phyloP scores from a whole-genome alignment of 2,329 filamentous ascomycete species.

The Macroventuria anomochaeta region DNA sequence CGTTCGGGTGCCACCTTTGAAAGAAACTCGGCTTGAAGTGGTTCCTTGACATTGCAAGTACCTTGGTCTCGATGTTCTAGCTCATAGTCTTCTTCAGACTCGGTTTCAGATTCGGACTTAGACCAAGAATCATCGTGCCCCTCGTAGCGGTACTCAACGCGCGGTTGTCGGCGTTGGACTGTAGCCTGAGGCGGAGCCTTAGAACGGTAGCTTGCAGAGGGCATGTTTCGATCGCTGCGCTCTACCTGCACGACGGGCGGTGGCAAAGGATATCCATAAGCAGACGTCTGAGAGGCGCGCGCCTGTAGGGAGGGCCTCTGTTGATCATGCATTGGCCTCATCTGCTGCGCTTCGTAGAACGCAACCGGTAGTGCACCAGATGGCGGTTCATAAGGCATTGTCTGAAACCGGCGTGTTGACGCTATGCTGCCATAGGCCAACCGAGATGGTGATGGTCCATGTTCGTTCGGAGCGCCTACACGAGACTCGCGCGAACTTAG shows the following conservation, averaged over 20 bases:
- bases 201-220: constrained; percentile 38
- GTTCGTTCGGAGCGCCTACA: no score
- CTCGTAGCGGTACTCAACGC: constrained; percentile 6
- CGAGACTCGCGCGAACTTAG: no score
- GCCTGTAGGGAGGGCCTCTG: constrained; percentile 28
- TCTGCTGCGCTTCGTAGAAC: constrained; percentile 20
- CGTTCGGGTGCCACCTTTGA: constrained; percentile 1
- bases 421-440: constrained; percentile 35
- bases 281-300: background rate
- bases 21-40: background rate
- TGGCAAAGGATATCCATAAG: background rate
- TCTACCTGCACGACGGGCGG: constrained; percentile 30
- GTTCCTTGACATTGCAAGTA: no score
- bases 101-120: constrained; percentile 20
- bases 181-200: constrained; percentile 16
- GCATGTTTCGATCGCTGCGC: constrained; percentile 27
- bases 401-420: no score
- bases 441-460: constrained; percentile 41
- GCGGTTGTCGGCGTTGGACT: background rate
- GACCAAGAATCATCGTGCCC: background rate
- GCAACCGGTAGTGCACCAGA: background rate
- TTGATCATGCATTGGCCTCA: constrained; percentile 1
- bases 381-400: constrained; percentile 7
- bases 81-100: constrained; percentile 7
- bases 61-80: constrained; percentile 17